Conservation (phyloP, 2,329 filamentous ascomycete genomes). For the Falciphora oryzae region DNA sequence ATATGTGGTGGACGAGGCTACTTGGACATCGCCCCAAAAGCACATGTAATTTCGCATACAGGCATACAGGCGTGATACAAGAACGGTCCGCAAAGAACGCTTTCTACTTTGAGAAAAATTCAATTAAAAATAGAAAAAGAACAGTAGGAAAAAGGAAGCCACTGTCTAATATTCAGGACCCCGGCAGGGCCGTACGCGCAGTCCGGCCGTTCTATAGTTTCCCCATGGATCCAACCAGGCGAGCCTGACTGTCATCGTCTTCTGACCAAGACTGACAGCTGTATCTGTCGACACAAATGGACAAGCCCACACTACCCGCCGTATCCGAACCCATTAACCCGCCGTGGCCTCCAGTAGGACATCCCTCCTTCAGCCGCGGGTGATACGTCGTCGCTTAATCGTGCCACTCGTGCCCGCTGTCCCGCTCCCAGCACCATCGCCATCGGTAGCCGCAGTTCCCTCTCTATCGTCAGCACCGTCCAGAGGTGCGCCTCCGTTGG, state of each 20-base stretch:
- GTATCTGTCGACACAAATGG: not conserved
- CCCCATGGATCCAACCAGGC: too few relatives aligned
- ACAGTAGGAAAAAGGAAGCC: not conserved
- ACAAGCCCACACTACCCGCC: not conserved
- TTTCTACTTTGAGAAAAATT: not conserved
- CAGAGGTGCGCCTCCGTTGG: constrained; percentile 7
- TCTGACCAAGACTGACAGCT: not conserved
- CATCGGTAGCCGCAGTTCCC: constrained; percentile 6
- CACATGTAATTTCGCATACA: not conserved
- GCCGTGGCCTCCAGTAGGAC: not conserved
- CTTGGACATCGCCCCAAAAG: not conserved
- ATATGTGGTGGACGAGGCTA: not conserved
- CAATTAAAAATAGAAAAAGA: not conserved
- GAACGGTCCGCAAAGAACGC: not conserved
- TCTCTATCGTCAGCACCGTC: constrained; percentile 14
- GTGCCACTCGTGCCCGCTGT: constrained; percentile 15
- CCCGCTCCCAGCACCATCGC: not conserved
- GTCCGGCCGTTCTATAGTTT: too few relatives aligned
- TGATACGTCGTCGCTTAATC: constrained; percentile 20
- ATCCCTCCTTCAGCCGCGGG: constrained; percentile 13
- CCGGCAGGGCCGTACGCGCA: too few relatives aligned
- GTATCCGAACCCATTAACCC: not conserved
- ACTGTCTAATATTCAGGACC: not conserved
- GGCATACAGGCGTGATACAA: not conserved
- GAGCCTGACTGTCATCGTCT: not conserved